A percentile compares a stretch with the other conserved stretches of the same genome.
Evolutionary conservation across 805 yeast species (phyloP).

Genomic region (Candida sanyiensis): DNA sequence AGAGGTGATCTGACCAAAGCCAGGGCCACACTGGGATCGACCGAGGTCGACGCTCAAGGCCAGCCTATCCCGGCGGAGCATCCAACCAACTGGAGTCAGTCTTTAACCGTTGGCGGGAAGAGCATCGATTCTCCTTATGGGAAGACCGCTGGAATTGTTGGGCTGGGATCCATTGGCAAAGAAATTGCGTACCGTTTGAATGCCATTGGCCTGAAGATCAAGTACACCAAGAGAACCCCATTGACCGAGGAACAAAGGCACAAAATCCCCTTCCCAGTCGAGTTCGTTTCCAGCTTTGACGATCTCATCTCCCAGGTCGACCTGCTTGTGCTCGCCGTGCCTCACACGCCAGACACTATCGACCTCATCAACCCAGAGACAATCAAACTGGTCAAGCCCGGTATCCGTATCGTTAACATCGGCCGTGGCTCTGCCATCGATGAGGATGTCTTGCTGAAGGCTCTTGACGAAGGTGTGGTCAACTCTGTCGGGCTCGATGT

Average conservation of each 20-base stretch:
- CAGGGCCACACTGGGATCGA: slow-evolving; percentile 34
- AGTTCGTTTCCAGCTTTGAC: slow-evolving; percentile 41
- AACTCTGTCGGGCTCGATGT: slow-evolving; percentile 72
- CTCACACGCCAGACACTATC: slow-evolving; percentile 52
- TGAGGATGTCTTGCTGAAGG: slow-evolving; percentile 47
- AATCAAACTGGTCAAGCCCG: slow-evolving; percentile 42
- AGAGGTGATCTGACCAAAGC: slow-evolving; percentile 37
- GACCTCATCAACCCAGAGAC: slow-evolving; percentile 46
- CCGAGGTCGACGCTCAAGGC: slow-evolving; percentile 31
- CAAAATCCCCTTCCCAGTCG: slow-evolving; percentile 39
- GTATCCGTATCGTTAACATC: slow-evolving; percentile 61
- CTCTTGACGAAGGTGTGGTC: slow-evolving; percentile 53
- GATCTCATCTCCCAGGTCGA: slow-evolving; percentile 40
- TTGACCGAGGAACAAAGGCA: slow-evolving; percentile 32
- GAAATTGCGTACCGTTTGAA: slow-evolving; percentile 50
- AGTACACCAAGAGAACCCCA: slow-evolving; percentile 50
- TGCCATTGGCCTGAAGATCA: slow-evolving; percentile 57
- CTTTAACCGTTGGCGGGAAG: slow-evolving; percentile 42
- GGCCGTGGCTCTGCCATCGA: slow-evolving; percentile 69
- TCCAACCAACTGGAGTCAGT: slow-evolving; percentile 34
- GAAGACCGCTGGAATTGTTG: slow-evolving; percentile 55
- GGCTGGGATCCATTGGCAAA: slow-evolving; percentile 71
- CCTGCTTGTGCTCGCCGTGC: slow-evolving; percentile 58
- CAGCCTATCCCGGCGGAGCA: slow-evolving; percentile 23
- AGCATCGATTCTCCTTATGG: slow-evolving; percentile 46